These are phyloP conservation scores for Tephrocybe sp. DNA, from an alignment of 768 basidiomycete genomes.

Conservation along the genomic window DNA sequence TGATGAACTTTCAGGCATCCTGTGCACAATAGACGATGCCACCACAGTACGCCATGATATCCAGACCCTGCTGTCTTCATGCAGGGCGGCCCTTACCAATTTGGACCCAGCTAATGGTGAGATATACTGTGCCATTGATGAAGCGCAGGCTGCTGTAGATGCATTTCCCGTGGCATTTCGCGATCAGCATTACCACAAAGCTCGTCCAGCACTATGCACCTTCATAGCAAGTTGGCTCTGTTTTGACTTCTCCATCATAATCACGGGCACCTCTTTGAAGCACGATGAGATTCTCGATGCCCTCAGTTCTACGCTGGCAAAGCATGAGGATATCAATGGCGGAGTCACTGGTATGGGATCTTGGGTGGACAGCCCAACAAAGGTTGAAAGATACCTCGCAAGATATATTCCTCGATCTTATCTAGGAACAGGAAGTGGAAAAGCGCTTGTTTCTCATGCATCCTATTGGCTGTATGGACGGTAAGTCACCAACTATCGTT, in stretches of 20 bases:
- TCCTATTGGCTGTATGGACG: slow-evolving; percentile 3
- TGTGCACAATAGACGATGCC: not conserved
- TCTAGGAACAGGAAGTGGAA: not conserved
- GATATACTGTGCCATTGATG: not conserved
- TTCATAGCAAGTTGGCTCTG: not conserved
- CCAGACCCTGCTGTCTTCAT: not conserved
- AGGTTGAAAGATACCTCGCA: not conserved
- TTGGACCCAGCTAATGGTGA: too few species aligned
- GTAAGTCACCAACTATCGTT: too few species aligned
- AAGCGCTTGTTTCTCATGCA: not conserved
- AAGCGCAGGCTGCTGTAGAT: slow-evolving; percentile 1
- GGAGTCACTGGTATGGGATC: not conserved
- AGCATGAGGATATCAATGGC: not conserved
- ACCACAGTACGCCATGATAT: not conserved
- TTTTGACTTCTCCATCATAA: not conserved
- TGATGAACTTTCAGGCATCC: not conserved
- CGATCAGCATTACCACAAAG: not conserved
- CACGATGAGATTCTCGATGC: not conserved
- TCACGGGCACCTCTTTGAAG: slow-evolving; percentile 1
- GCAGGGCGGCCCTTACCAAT: too few species aligned
- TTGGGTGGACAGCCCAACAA: not conserved
- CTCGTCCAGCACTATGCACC: not conserved
- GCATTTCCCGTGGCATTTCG: not conserved
- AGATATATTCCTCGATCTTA: not conserved
- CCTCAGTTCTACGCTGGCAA: not conserved